phyloP scores from a whole-genome alignment of 352 stramenopile genomes.

The Blastocystis sp. region DNA sequence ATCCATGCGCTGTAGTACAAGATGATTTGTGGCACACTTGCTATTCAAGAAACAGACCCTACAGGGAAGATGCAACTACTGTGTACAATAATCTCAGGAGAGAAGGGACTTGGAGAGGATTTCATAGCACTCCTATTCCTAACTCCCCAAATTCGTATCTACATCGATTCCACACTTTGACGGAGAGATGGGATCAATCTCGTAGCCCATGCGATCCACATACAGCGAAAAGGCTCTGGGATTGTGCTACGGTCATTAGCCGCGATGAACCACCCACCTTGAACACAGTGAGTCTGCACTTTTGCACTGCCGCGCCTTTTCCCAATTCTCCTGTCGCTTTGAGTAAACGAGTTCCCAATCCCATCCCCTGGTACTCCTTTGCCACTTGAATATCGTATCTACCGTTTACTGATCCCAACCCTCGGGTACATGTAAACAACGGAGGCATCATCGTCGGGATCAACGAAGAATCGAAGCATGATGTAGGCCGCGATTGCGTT shows the following conservation, averaged over 20 bases:
- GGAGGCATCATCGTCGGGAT: slow-evolving; percentile 21
- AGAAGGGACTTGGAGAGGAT: slow-evolving; percentile 18
- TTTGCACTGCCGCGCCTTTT: background rate
- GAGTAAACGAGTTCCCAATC: slow-evolving; percentile 26
- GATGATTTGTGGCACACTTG: no score
- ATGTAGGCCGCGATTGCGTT: slow-evolving; percentile 41
- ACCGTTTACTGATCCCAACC: background rate
- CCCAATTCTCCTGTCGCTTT: background rate
- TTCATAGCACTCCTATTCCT: slow-evolving; percentile 49
- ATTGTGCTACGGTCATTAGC: slow-evolving; percentile 38
- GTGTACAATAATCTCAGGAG: background rate
- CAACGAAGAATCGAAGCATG: slow-evolving; percentile 4
- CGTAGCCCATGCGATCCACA: background rate
- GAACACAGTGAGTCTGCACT: slow-evolving; percentile 61
- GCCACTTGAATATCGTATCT: slow-evolving; percentile 41
- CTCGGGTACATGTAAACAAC: slow-evolving; percentile 45
- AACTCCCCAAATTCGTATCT: background rate
- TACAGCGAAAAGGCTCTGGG: slow-evolving; percentile 14
- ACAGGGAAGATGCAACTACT: background rate
- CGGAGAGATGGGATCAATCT: slow-evolving; percentile 60
- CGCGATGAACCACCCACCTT: background rate
- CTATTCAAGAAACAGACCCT: background rate
- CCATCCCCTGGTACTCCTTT: slow-evolving; percentile 17
- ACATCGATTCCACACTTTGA: background rate
- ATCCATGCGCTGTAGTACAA: background rate